phyloP scores from a whole-genome alignment of 1,284 basidiomycete genomes.

The Vanrija sp. region DNA sequence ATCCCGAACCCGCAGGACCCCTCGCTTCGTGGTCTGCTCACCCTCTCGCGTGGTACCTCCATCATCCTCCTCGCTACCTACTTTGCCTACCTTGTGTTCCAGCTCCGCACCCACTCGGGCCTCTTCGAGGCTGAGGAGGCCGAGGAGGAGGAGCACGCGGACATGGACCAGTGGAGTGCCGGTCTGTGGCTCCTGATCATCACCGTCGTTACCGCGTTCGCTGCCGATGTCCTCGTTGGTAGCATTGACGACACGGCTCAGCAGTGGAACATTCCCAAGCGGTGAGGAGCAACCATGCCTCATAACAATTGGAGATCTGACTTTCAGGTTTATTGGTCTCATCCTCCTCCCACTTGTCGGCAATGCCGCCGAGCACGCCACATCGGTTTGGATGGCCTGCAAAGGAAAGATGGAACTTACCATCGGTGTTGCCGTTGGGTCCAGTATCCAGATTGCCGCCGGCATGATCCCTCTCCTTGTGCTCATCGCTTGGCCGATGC shows the following conservation, averaged over 20 bases:
- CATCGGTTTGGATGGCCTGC: slow-evolving; percentile 85
- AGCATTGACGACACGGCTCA: slow-evolving; percentile 85
- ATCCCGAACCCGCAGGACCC: slow-evolving; percentile 34
- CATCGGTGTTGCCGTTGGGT: slow-evolving; percentile 84
- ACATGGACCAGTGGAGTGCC: slow-evolving; percentile 68
- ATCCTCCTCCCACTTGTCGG: slow-evolving; percentile 58
- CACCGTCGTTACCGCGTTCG: slow-evolving; percentile 78
- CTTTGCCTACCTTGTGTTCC: slow-evolving; percentile 62
- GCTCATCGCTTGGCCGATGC: slow-evolving; percentile 73
- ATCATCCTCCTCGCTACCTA: slow-evolving; percentile 78
- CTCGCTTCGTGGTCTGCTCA: slow-evolving; percentile 57
- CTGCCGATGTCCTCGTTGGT: slow-evolving; percentile 67
- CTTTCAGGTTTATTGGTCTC: slow-evolving; percentile 46
- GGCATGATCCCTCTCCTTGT: slow-evolving; percentile 82
- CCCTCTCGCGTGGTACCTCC: slow-evolving; percentile 80
- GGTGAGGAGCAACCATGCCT: slow-evolving; percentile 47
- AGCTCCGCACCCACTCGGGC: slow-evolving; percentile 56
- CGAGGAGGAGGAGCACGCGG: slow-evolving; percentile 55
- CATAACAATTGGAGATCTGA: slow-evolving; percentile 9
- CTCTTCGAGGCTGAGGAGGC: slow-evolving; percentile 54
- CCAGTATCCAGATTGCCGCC: slow-evolving; percentile 85
- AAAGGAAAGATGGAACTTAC: slow-evolving; percentile 66
- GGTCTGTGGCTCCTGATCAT: slow-evolving; percentile 56
- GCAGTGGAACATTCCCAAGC: slow-evolving; percentile 72
- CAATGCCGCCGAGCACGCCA: slow-evolving; percentile 68